Evolutionary conservation across 1,284 basidiomycete species (phyloP), one percentile per base, ranked within the genome.

Genomic region (Heterobasidion parviporum): DNA sequence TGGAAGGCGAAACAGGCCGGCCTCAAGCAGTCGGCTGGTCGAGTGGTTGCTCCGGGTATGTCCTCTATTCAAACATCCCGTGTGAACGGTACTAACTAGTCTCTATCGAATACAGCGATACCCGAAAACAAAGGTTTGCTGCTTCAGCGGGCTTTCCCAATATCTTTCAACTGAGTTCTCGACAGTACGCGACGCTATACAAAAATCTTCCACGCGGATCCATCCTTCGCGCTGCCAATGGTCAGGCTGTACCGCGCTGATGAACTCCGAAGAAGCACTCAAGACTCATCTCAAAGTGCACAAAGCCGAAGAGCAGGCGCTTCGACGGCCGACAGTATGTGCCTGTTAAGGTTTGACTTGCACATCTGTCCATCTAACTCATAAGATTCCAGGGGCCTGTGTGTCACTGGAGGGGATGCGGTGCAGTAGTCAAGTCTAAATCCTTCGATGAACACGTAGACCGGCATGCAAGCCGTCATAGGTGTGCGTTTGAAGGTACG

Each of bases 241-340:
- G 87, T 67, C 66, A 55, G 72, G 73, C 36, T 89, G 87, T 65
- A 70, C 71, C 56, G 72, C 71, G 50, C 62, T 80, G 18, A 63
- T 87, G 61, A 85, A 83, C 62, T 81, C 79, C 47, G 69, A 71
- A 3, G 70, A 74, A 50, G 72, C 70, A 53, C 65, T 87, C 54
- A 66, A 75, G 43, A 64, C 67, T 18, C 86, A 89, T 70, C 65
- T 84, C 38, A 71, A 69, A 53, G 60, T 62, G 36, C 86, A 89
- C 66, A 70, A 67, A 41, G 54, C 59, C 8, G 70, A 65, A 45
- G 64, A 63, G 54, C 59, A 65, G 65, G 72, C 73, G 63, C 53
- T 70, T 10, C 38, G 38, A 58, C 41, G 51, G 51, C 18, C 33
- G 16, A 36, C 16, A 26, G 51, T 53, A 41, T 14, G 32, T 35